Conservation (phyloP, 768 basidiomycete species). For the Tricholoma bakamatsutake region DNA sequence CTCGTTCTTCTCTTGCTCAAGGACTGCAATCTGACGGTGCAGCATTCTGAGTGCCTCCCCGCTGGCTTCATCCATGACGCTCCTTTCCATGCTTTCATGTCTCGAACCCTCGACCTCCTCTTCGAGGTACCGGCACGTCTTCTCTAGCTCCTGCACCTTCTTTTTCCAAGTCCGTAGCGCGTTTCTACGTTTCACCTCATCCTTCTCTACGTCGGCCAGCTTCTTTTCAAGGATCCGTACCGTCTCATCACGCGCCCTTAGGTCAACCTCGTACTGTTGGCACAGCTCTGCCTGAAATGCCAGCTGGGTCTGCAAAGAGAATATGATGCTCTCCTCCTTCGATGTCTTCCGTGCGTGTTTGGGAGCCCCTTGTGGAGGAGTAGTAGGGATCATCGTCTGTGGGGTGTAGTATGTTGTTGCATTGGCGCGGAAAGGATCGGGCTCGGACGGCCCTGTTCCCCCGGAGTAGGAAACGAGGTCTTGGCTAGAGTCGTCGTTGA, state of each 20-base stretch:
- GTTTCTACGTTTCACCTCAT: conserved; percentile 53
- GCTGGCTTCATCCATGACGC: conserved; percentile 81
- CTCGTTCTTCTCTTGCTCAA: conserved; percentile 62
- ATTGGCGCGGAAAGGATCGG: conserved; percentile 70
- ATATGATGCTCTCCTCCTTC: conserved; percentile 66
- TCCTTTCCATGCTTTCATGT: conserved; percentile 74
- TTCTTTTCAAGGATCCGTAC: conserved; percentile 55
- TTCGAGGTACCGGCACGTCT: conserved; percentile 59
- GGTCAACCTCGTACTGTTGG: conserved; percentile 70
- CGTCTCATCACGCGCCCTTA: conserved; percentile 67
- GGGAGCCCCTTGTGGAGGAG: conserved; percentile 44
- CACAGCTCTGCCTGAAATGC: conserved; percentile 71
- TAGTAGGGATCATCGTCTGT: conserved; percentile 63
- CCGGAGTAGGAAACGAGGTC: conserved; percentile 44
- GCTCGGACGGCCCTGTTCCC: conserved; percentile 21
- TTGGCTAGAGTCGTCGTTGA: conserved; percentile 50
- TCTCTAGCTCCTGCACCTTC: conserved; percentile 71
- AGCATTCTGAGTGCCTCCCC: conserved; percentile 74
- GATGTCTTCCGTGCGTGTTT: conserved; percentile 55
- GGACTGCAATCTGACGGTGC: conserved; percentile 70
- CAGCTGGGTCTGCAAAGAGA: conserved; percentile 69
- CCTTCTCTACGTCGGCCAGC: conserved; percentile 50
- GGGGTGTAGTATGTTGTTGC: conserved; percentile 76
- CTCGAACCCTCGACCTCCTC: conserved; percentile 86
- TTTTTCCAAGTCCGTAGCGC: conserved; percentile 64